These are phyloP conservation scores for Phaffomyces antillensis DNA, from an alignment of 805 yeast species.

Conservation along the genomic window DNA sequence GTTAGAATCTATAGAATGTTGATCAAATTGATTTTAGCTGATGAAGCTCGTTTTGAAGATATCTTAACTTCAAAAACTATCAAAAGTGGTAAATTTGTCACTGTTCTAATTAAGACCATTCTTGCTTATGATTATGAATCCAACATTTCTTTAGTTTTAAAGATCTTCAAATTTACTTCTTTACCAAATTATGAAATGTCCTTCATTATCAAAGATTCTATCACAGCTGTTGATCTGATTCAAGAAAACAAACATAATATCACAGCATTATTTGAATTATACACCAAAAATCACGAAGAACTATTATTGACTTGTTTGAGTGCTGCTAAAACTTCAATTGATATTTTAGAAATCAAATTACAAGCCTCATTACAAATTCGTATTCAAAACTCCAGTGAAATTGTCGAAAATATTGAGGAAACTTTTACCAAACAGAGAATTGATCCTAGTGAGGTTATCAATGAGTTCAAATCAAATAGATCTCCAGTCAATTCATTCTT, in stretches of 20 bases:
- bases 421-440: slow-evolving; percentile 10
- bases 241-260: slow-evolving; percentile 32
- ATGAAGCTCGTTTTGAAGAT: slow-evolving; percentile 18
- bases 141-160: slow-evolving; percentile 28
- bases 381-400: slow-evolving; percentile 25
- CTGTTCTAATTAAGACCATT: slow-evolving; percentile 36
- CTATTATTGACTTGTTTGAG: slow-evolving; percentile 33
- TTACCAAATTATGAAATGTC: slow-evolving; percentile 32
- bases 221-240: slow-evolving; percentile 28
- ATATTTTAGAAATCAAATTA: slow-evolving; percentile 53
- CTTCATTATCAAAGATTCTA: slow-evolving; percentile 31
- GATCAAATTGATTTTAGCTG: slow-evolving; percentile 22
- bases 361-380: slow-evolving; percentile 48
- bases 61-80: slow-evolving; percentile 23
- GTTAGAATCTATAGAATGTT: slow-evolving; percentile 29
- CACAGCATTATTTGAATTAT: slow-evolving; percentile 33
- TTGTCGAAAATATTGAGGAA: slow-evolving; percentile 11
- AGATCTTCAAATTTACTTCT: slow-evolving; percentile 26
- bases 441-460: slow-evolving; percentile 11
- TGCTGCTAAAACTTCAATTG: slow-evolving; percentile 30
- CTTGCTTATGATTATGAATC: slow-evolving; percentile 34
- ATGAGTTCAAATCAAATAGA: slow-evolving; percentile 12
- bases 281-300: slow-evolving; percentile 29
- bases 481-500: slow-evolving; percentile 29
- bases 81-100: slow-evolving; percentile 35